A percentile compares a stretch with the other conserved stretches of the same genome.
phyloP scores from a whole-genome alignment of 2,329 filamentous ascomycete genomes.

The Kalmusia sp. region DNA sequence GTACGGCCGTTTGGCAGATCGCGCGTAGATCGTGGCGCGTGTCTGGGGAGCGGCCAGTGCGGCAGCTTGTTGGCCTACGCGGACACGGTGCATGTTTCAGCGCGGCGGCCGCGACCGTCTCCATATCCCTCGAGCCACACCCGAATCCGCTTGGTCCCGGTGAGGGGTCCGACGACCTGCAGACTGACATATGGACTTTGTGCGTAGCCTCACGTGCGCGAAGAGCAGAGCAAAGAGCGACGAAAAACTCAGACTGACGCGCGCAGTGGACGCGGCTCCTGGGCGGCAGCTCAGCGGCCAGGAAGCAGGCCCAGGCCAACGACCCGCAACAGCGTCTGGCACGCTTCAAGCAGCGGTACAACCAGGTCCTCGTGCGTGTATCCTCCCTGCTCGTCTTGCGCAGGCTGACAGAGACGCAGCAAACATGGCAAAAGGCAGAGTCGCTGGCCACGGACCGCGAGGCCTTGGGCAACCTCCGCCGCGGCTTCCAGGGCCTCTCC shows the following conservation, averaged over 20 bases:
- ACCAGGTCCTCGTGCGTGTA: slow-evolving; percentile 59
- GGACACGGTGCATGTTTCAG: slow-evolving; percentile 1
- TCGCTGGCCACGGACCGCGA: slow-evolving; percentile 59
- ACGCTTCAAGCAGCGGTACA: slow-evolving; percentile 68
- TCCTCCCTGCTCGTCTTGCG: neutral
- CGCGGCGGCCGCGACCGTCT: slow-evolving; percentile 1
- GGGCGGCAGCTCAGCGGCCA: slow-evolving; percentile 58
- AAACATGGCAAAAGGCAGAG: slow-evolving; percentile 66
- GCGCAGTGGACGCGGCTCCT: slow-evolving; percentile 67
- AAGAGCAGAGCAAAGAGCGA: neutral
- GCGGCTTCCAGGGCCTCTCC: slow-evolving; percentile 63
- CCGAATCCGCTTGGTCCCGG: slow-evolving; percentile 8
- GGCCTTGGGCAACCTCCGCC: slow-evolving; percentile 58
- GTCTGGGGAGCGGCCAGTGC: neutral
- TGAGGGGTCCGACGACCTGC: slow-evolving; percentile 10
- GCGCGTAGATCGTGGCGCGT: neutral
- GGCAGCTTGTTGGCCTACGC: neutral
- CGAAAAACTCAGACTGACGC: slow-evolving; percentile 21
- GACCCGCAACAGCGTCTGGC: slow-evolving; percentile 66
- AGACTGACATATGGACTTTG: slow-evolving; percentile 6
- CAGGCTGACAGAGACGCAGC: slow-evolving; percentile 47
- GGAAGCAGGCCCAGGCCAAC: slow-evolving; percentile 58
- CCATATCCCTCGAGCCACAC: neutral
- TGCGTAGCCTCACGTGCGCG: neutral
- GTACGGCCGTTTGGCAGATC: neutral